A percentile compares a stretch with the other conserved stretches of the same genome.
Evolutionary conservation across 2,329 filamentous ascomycete species (phyloP).

Genomic region (Daldinia sp.): DNA sequence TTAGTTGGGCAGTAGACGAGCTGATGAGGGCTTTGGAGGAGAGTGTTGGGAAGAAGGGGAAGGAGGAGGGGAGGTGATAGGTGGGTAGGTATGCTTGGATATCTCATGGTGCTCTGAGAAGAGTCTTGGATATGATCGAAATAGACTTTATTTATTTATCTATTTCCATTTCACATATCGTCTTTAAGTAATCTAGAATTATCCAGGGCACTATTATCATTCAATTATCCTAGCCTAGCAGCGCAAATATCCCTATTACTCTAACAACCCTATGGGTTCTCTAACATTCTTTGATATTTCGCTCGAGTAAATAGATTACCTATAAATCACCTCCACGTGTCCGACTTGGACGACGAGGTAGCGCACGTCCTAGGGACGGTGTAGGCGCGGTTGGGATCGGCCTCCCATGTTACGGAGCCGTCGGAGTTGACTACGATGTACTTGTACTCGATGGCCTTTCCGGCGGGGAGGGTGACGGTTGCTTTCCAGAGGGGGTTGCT

Average conservation of each 20-base stretch:
- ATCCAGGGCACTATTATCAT: neutral
- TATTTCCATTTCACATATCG: neutral
- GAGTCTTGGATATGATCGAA: neutral
- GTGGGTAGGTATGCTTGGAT: no score
- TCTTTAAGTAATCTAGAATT: neutral
- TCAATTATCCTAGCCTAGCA: neutral
- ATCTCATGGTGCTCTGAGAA: no score
- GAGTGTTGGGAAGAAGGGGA: neutral
- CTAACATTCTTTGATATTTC: neutral
- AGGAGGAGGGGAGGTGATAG: neutral
- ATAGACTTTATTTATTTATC: neutral
- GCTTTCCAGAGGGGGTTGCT: constrained; percentile 69
- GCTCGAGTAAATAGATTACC: neutral
- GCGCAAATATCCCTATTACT: neutral
- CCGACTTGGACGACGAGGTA: constrained; percentile 42
- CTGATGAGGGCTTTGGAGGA: constrained; percentile 60
- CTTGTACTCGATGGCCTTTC: constrained; percentile 70
- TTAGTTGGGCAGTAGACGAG: constrained; percentile 74
- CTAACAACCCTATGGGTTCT: neutral
- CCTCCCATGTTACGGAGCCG: constrained; percentile 70
- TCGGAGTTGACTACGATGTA: constrained; percentile 67
- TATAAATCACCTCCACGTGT: constrained; percentile 47
- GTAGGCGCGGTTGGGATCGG: constrained; percentile 60
- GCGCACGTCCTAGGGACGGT: constrained; percentile 48
- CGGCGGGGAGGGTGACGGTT: constrained; percentile 63